Evolutionary conservation across 768 basidiomycete species (phyloP).

Genomic region (Naematelia encephala): DNA sequence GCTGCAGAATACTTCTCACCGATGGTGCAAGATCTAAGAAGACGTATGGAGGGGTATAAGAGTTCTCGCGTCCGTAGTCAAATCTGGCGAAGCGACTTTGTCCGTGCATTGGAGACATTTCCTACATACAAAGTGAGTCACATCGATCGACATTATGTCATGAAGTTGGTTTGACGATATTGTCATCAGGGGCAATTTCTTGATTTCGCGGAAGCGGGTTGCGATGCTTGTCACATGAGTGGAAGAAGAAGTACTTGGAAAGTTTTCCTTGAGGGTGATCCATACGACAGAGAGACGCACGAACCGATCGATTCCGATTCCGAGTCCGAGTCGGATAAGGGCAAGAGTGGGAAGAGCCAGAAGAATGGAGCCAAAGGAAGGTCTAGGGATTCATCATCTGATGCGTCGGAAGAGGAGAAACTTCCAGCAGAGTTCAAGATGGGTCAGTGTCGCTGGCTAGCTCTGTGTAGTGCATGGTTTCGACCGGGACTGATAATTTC

Average conservation of each 20-base stretch:
- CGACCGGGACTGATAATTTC: background rate
- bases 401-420: background rate
- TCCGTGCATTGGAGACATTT: constrained; percentile 61
- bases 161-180: background rate
- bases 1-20: constrained; percentile 36
- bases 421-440: constrained; percentile 19
- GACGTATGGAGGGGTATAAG: constrained; percentile 62
- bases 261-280: constrained; percentile 63
- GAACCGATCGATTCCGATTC: constrained; percentile 45
- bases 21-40: constrained; percentile 29
- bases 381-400: background rate
- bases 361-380: background rate
- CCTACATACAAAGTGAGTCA: constrained; percentile 60
- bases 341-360: background rate
- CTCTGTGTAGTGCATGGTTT: background rate
- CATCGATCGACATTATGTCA: background rate
- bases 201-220: constrained; percentile 61
- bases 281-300: constrained; percentile 71
- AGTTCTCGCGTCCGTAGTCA: constrained; percentile 81
- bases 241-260: constrained; percentile 64
- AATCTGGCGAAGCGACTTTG: constrained; percentile 73
- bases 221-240: constrained; percentile 79
- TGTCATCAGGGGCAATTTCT: constrained; percentile 44
- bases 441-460: constrained; percentile 26
- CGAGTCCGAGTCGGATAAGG: constrained; percentile 56